Conservation (phyloP, 768 basidiomycete species). For the Chalciporus piperatus region DNA sequence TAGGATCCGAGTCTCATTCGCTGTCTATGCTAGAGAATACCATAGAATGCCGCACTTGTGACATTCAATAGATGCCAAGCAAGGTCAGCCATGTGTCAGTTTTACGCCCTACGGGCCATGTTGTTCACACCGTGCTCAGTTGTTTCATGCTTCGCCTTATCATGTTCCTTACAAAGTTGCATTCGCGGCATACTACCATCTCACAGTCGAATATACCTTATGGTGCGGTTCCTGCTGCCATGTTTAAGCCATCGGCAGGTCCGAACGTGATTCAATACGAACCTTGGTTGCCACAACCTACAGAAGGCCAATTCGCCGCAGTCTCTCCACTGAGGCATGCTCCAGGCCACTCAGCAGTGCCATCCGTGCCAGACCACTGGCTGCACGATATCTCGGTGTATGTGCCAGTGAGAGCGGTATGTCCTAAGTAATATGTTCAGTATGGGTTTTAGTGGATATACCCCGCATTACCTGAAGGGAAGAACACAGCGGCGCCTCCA, state of each 20-base stretch:
- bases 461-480: conserved; percentile 39
- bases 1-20: background rate
- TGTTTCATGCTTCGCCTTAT: too few relatives aligned
- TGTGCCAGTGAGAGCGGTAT: conserved; percentile 50
- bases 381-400: conserved; percentile 57
- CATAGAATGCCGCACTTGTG: background rate
- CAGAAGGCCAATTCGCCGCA: background rate
- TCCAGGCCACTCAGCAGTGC: conserved; percentile 43
- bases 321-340: conserved; percentile 44
- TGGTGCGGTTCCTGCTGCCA: too few relatives aligned
- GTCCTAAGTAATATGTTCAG: conserved; percentile 20
- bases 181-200: too few relatives aligned
- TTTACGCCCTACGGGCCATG: too few relatives aligned
- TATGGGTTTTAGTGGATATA: background rate
- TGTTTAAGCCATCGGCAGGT: too few relatives aligned
- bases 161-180: too few relatives aligned
- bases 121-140: too few relatives aligned
- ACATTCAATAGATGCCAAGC: background rate
- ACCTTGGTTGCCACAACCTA: background rate
- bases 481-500: conserved; percentile 50
- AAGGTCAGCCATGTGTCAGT: background rate
- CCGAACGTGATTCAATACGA: background rate
- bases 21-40: background rate
- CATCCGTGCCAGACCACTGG: conserved; percentile 56
- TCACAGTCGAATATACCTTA: too few relatives aligned